Conservation (phyloP, 78 protist species). For the Dictyostelium brefeldianum region DNA sequence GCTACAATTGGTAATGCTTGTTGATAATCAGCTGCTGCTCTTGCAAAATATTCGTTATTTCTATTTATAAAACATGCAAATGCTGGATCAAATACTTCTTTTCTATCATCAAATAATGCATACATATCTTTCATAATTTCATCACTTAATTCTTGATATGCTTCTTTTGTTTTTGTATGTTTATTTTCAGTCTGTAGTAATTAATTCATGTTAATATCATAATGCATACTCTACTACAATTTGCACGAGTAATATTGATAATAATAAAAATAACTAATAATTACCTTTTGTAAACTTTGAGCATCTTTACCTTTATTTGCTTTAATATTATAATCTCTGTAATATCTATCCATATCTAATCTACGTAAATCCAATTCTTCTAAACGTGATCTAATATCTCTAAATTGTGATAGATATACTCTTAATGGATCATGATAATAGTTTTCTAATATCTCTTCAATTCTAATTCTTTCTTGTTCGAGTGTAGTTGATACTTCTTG, state of each 20-base stretch:
- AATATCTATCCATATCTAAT: conserved; percentile 78
- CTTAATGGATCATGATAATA: conserved; percentile 77
- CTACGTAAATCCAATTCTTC: conserved; percentile 60
- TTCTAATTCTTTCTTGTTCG: conserved; percentile 43
- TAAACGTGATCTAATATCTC: conserved; percentile 56
- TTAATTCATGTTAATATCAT: neutral
- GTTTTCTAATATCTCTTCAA: conserved; percentile 43
- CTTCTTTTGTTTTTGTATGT: conserved; percentile 71
- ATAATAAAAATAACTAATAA: neutral
- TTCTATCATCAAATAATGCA: conserved; percentile 60
- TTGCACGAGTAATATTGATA: too few relatives aligned
- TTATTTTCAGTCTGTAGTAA: conserved; percentile 60
- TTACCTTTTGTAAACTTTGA: conserved; percentile 44
- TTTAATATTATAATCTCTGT: conserved; percentile 63
- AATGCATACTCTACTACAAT: neutral
- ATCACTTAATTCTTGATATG: conserved; percentile 46
- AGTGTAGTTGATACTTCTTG: conserved; percentile 21
- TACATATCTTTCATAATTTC: conserved; percentile 61
- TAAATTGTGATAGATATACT: conserved; percentile 61
- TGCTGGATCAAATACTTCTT: conserved; percentile 55
- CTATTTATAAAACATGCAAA: conserved; percentile 62
- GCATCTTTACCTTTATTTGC: conserved; percentile 84
- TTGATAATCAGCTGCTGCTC: neutral
- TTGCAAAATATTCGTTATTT: conserved; percentile 25
- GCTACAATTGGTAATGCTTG: neutral